These are phyloP conservation scores for Schoenoplectus triqueter DNA, from an alignment of 202 grass and related monocot species.

Conservation along the genomic window DNA sequence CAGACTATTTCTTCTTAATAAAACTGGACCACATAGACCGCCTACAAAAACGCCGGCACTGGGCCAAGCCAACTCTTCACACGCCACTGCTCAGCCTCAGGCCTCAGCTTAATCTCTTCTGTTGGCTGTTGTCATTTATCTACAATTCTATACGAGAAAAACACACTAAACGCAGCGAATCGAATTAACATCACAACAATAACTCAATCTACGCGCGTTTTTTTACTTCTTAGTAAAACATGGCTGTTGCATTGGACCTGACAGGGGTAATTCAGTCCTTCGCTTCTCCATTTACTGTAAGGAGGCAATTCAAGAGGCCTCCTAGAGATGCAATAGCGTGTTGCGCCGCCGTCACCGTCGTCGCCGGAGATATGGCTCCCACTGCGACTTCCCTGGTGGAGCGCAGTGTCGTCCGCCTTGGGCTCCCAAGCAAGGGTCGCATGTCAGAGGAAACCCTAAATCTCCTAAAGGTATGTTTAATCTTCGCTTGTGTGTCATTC, in stretches of 20 bases:
- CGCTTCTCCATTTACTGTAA: slow-evolving; percentile 6
- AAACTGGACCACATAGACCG: too few relatives aligned
- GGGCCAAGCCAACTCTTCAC: neutral
- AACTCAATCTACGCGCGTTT: too few relatives aligned
- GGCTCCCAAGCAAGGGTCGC: slow-evolving; percentile 91
- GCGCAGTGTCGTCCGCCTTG: slow-evolving; percentile 74
- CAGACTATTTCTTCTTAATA: too few relatives aligned
- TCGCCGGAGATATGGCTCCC: slow-evolving; percentile 37
- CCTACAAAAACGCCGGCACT: too few relatives aligned
- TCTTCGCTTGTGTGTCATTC: neutral
- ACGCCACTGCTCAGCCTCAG: neutral
- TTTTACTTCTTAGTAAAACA: neutral
- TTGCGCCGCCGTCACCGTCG: slow-evolving; percentile 37
- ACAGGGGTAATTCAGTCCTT: neutral
- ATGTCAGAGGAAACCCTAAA: slow-evolving; percentile 94
- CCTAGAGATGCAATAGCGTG: neutral
- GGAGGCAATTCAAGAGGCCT: slow-evolving; percentile 13
- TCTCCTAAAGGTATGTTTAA: slow-evolving; percentile 68
- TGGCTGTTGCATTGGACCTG: slow-evolving; percentile 37
- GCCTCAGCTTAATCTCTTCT: neutral
- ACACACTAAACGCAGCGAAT: too few relatives aligned
- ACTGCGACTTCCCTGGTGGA: slow-evolving; percentile 39
- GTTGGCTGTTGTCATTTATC: neutral
- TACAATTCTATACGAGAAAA: neutral
- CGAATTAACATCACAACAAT: too few relatives aligned